Base-by-base conservation (phyloP, 129 eudicot genomes). In the Flaveria trinervia region DNA sequence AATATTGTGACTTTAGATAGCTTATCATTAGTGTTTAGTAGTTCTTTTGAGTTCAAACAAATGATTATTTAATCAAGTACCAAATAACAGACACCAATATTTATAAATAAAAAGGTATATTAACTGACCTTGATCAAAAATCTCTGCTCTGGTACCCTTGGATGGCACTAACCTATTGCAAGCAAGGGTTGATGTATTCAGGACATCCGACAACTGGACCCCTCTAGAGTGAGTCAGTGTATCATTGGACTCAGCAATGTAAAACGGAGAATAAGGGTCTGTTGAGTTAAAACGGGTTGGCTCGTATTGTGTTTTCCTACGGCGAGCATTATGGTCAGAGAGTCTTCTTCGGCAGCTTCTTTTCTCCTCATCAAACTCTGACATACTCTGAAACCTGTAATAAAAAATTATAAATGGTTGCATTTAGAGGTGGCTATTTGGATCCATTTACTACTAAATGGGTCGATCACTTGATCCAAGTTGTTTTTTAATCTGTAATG, bases 301-400 rank as follows among this genome's bases (percentile, higher is more conserved):
- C 33, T 87, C 96, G 9, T 82, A 83, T 50, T 85, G 89, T 46
- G 93, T 93, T 77, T 92, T 92, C 76, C 97, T 85, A 62, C 97
- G 96, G 10, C 97, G 83, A 28, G 97, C 91, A 82, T 92, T 92
- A 62, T 92, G 97, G 78, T 92, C 96, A 79, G 93, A 86, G 39
- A 92, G 97, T 45, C 93, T 77, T 78, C 79, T 89, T 9, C 96
- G 85, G 66, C 97, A 92, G 84, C 97, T 92, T 55, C 96, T 75
- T 88, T 92, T 92, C 77, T 84, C 84, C 62, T 84, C 92, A 78
- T 92, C 97, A 81, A 92, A 92, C 57, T 89, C 97, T 44, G 89
- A 77, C 84, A 86, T 66, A 81, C 85, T 69, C 59, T 92, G 97
- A 82, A 92, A 89, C 91, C 97, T 92, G 12, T 59, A 69, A 55